Evolutionary conservation across 2,329 filamentous ascomycete genomes (phyloP).

Genomic region (Fusarium sp.): DNA sequence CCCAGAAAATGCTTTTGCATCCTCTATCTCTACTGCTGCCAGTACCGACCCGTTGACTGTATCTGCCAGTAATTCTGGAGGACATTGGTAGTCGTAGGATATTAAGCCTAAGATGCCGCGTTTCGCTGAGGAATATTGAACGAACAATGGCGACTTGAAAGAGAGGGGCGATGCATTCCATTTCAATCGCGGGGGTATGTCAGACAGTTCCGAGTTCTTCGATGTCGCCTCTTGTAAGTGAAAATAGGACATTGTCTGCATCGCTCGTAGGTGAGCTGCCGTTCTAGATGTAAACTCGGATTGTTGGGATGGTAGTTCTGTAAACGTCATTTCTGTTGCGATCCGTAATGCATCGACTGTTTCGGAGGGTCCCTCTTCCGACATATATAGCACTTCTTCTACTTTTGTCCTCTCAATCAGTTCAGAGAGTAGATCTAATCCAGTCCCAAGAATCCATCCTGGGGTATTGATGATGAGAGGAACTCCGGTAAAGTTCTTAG

Average conservation of each 20-base stretch:
- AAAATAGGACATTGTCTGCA: slow-evolving; percentile 88
- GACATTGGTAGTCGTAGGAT: slow-evolving; percentile 76
- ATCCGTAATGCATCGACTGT: slow-evolving; percentile 68
- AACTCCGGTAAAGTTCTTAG: slow-evolving; percentile 58
- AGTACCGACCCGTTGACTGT: slow-evolving; percentile 80
- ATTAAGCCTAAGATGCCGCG: slow-evolving; percentile 75
- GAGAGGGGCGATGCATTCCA: slow-evolving; percentile 73
- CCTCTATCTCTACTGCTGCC: slow-evolving; percentile 75
- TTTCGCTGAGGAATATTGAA: slow-evolving; percentile 68
- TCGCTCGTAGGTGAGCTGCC: slow-evolving; percentile 75
- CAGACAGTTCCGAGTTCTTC: slow-evolving; percentile 19
- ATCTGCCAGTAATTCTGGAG: slow-evolving; percentile 71
- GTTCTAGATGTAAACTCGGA: slow-evolving; percentile 71
- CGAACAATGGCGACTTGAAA: slow-evolving; percentile 70
- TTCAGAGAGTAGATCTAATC: slow-evolving; percentile 74
- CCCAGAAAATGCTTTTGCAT: slow-evolving; percentile 63
- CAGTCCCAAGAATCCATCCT: slow-evolving; percentile 80
- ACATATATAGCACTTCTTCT: slow-evolving; percentile 78
- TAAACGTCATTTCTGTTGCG: slow-evolving; percentile 61
- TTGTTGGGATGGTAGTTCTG: slow-evolving; percentile 71
- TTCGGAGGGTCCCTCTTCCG: slow-evolving; percentile 71
- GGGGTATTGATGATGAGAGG: slow-evolving; percentile 82
- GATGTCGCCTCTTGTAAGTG: slow-evolving; percentile 60
- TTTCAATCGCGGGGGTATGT: slow-evolving; percentile 37
- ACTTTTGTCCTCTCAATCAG: slow-evolving; percentile 69